phyloP scores from a whole-genome alignment of 805 yeast genomes.

The Candida lessepsii region DNA sequence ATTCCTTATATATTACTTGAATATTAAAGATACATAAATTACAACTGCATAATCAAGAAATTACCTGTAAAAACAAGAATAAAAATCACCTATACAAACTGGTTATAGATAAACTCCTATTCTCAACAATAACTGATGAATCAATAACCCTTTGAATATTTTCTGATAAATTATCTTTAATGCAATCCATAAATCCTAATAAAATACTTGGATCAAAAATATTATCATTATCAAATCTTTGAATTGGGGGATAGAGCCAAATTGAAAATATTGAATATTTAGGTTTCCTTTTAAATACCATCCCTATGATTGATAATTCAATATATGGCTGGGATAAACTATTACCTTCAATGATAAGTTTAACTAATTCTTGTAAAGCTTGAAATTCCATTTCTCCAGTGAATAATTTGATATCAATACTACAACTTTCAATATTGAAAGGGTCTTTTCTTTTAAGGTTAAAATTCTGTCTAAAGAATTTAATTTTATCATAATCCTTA shows the following conservation, averaged over 20 bases:
- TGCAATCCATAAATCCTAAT: slow-evolving; percentile 3
- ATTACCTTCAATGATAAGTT: slow-evolving; percentile 13
- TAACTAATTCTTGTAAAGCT: slow-evolving; percentile 11
- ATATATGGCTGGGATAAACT: slow-evolving; percentile 8
- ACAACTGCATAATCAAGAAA: neutral
- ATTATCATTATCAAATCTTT: slow-evolving; percentile 8
- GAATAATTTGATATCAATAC: slow-evolving; percentile 18
- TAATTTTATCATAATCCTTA: slow-evolving; percentile 12
- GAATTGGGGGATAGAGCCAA: slow-evolving; percentile 18
- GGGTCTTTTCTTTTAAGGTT: slow-evolving; percentile 16
- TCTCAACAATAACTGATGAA: slow-evolving; percentile 8
- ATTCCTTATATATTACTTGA: no score
- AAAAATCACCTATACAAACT: neutral
- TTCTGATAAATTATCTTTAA: slow-evolving; percentile 4
- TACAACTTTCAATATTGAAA: slow-evolving; percentile 16
- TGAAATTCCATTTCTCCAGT: slow-evolving; percentile 12
- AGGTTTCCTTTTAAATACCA: slow-evolving; percentile 12
- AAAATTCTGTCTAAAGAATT: slow-evolving; percentile 17
- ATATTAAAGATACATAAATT: no score
- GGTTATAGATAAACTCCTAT: slow-evolving; percentile 6
- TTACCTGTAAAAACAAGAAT: neutral
- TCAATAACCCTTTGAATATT: slow-evolving; percentile 1
- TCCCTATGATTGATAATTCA: slow-evolving; percentile 17
- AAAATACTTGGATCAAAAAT: slow-evolving; percentile 9
- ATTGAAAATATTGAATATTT: slow-evolving; percentile 17